Percentiles rank a stretch among this genome's conserved stretches.
Evolutionary conservation across 2,329 filamentous ascomycete species (phyloP).

Genomic region (Clarireedia homoeocarpa): DNA sequence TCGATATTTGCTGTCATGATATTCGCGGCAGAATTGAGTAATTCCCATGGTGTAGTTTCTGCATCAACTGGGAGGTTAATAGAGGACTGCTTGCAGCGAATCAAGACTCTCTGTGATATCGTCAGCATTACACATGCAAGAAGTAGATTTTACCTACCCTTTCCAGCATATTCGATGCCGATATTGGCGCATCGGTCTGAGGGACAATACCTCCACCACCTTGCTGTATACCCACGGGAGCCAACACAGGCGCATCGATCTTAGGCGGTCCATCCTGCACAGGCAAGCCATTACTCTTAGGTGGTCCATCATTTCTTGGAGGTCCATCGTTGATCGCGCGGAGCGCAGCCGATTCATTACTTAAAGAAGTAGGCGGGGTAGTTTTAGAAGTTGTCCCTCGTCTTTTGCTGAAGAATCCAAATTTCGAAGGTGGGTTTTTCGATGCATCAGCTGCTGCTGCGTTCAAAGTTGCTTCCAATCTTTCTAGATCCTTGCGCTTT

Average conservation of each 20-base stretch:
- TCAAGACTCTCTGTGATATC: conserved; percentile 50
- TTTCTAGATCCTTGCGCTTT: conserved; percentile 29
- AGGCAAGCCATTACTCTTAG: neutral
- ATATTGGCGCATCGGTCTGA: conserved; percentile 67
- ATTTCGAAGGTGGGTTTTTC: conserved; percentile 17
- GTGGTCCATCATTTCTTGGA: conserved; percentile 8
- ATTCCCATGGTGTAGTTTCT: conserved; percentile 66
- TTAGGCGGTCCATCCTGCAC: conserved; percentile 9
- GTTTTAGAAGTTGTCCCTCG: conserved; percentile 14
- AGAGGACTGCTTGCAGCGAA: conserved; percentile 63
- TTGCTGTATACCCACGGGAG: conserved; percentile 17
- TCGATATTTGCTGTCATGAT: conserved; percentile 57
- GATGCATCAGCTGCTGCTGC: conserved; percentile 18
- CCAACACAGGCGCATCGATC: conserved; percentile 9
- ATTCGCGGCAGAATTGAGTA: conserved; percentile 60
- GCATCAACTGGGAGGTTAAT: conserved; percentile 65
- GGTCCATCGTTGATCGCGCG: conserved; percentile 10
- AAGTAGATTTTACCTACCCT: conserved; percentile 46
- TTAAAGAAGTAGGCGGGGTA: neutral
- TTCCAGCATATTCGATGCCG: conserved; percentile 73
- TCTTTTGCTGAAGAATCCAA: conserved; percentile 26
- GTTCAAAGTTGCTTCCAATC: conserved; percentile 27
- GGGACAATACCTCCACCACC: conserved; percentile 34
- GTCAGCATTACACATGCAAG: conserved; percentile 24
- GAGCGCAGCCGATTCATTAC: neutral